phyloP scores from a whole-genome alignment of 371 early-diverging fungal genomes.

The Basidiobolus meristosporus region DNA sequence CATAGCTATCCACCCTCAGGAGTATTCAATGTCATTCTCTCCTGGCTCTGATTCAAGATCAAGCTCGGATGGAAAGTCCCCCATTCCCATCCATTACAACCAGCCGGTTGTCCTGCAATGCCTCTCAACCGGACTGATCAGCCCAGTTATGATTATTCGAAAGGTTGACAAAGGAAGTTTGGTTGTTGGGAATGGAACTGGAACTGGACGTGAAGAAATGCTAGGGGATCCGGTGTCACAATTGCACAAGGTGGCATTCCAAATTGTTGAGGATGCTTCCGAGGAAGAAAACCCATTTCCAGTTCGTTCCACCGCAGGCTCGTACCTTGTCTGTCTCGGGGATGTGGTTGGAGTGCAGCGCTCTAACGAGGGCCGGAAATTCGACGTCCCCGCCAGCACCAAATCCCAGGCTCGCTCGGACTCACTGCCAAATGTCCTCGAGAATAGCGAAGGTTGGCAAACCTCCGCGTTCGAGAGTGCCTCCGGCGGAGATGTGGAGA shows the following conservation, averaged over 20 bases:
- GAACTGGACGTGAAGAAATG: constrained; percentile 7
- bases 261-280: too few relatives aligned
- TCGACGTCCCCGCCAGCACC: too few relatives aligned
- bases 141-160: constrained; percentile 65
- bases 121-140: constrained; percentile 57
- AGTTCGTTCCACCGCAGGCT: constrained; percentile 19
- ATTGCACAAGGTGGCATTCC: constrained; percentile 79
- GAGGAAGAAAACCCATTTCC: too few relatives aligned
- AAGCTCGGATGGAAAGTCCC: constrained; percentile 9
- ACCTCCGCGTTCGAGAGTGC: not conserved
- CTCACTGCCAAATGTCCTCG: too few relatives aligned
- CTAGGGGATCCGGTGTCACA: constrained; percentile 71
- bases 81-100: constrained; percentile 60
- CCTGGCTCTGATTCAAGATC: too few relatives aligned
- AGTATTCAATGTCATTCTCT: too few relatives aligned
- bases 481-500: not conserved
- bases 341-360: constrained; percentile 61
- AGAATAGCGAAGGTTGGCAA: too few relatives aligned
- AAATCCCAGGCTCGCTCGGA: too few relatives aligned
- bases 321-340: constrained; percentile 48
- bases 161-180: constrained; percentile 66
- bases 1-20: constrained; percentile 36
- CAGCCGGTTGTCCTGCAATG: constrained; percentile 68
- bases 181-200: constrained; percentile 33
- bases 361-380: too few relatives aligned